phyloP scores from a whole-genome alignment of 345 rosid species.

The Hevea brasiliensis region DNA sequence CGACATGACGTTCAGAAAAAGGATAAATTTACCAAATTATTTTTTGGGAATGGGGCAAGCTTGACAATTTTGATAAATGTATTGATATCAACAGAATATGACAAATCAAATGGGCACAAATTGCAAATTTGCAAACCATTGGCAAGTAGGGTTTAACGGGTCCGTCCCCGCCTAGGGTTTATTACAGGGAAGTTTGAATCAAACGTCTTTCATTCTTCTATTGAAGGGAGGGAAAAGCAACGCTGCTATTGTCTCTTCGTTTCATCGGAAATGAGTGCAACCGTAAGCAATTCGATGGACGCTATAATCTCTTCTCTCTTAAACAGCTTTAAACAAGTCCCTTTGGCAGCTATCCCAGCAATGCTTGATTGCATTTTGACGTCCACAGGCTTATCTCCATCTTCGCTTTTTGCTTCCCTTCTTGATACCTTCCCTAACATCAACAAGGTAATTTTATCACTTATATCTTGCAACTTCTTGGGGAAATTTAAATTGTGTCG shows the following conservation, averaged over 20 bases:
- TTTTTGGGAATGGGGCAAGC: background rate
- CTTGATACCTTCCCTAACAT: constrained; percentile 36
- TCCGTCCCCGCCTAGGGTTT: constrained; percentile 16
- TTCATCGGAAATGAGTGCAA: constrained; percentile 19
- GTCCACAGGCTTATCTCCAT: constrained; percentile 59
- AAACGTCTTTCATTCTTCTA: background rate
- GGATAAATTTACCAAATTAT: too few species aligned
- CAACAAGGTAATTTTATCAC: constrained; percentile 34
- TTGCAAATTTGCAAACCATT: background rate
- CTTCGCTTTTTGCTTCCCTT: constrained; percentile 57
- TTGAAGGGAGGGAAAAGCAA: constrained; percentile 32
- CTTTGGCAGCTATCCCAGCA: constrained; percentile 67
- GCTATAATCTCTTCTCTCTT: constrained; percentile 56
- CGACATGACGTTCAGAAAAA: too few species aligned
- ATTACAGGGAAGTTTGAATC: background rate
- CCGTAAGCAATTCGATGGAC: constrained; percentile 30
- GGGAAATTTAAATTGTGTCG: background rate
- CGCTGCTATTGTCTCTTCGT: background rate
- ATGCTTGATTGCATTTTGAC: constrained; percentile 77
- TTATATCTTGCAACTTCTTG: background rate
- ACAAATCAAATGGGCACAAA: background rate
- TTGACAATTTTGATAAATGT: background rate
- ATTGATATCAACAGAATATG: background rate
- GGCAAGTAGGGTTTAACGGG: constrained; percentile 12
- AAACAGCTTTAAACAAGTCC: constrained; percentile 59